phyloP scores from a whole-genome alignment of 495 filamentous ascomycete genomes.

The Neurospora sublineolata region DNA sequence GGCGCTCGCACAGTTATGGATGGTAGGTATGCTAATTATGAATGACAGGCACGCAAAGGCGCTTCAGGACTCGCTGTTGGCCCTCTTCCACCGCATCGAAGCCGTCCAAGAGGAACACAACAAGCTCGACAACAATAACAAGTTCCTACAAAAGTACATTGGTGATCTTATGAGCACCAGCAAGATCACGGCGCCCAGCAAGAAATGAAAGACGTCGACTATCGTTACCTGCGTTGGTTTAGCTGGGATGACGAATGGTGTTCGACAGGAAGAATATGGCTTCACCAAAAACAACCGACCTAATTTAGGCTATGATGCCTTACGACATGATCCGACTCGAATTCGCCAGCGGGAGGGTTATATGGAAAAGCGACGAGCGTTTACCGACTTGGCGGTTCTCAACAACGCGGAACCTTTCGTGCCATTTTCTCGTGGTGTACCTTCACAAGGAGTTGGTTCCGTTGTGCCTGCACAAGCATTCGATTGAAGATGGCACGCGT shows the following conservation, averaged over 20 bases:
- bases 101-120: conserved; percentile 88
- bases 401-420: neutral
- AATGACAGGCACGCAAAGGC: conserved; percentile 64
- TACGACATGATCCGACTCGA: neutral
- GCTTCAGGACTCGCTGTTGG: conserved; percentile 77
- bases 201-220: conserved; percentile 28
- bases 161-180: conserved; percentile 72
- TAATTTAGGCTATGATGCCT: neutral
- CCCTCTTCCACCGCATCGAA: conserved; percentile 84
- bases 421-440: neutral
- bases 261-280: neutral
- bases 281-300: neutral
- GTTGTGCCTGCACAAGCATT: neutral
- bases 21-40: conserved; percentile 8
- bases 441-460: neutral
- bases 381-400: neutral
- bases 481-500: neutral
- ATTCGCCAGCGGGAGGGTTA: neutral
- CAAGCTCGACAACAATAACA: conserved; percentile 89
- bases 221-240: neutral
- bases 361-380: neutral
- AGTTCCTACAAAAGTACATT: conserved; percentile 85
- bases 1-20: neutral
- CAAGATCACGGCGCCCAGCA: conserved; percentile 58
- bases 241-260: neutral